These are phyloP conservation scores for Arthrobotrys iridis DNA, from an alignment of 2,329 filamentous ascomycete species.

Conservation along the genomic window DNA sequence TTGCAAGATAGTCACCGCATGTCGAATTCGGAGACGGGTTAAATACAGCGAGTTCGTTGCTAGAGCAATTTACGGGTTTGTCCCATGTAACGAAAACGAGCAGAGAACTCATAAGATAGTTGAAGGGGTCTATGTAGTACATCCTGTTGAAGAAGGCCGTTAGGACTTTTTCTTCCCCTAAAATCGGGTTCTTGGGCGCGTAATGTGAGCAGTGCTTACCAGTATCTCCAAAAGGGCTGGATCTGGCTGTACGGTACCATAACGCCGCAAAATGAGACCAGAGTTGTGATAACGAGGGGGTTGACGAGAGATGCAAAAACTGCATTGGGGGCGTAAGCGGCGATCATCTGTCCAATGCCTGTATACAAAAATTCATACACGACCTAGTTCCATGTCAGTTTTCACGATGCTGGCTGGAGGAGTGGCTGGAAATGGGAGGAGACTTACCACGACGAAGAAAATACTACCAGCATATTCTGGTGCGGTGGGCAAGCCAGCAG, in stretches of 20 bases:
- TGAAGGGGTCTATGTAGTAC: too few species aligned
- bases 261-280: conserved; percentile 79
- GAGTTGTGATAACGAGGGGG: conserved; percentile 74
- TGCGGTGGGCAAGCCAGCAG: conserved; percentile 55
- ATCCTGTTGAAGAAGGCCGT: too few species aligned
- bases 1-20: too few species aligned
- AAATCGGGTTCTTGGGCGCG: too few species aligned
- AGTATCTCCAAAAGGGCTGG: conserved; percentile 72
- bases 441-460: conserved; percentile 71
- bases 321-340: conserved; percentile 73
- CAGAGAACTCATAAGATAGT: too few species aligned
- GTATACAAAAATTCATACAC: conserved; percentile 67
- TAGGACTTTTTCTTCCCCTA: too few species aligned
- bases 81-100: too few species aligned
- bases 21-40: too few species aligned
- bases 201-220: too few species aligned
- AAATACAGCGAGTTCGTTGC: too few species aligned
- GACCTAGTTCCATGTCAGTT: neutral
- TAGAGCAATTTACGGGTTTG: too few species aligned
- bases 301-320: conserved; percentile 73
- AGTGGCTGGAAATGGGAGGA: conserved; percentile 68
- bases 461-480: conserved; percentile 63
- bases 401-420: neutral
- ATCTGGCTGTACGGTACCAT: conserved; percentile 74
- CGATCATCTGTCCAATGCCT: conserved; percentile 74